phyloP scores from a whole-genome alignment of 2,329 filamentous ascomycete genomes.

The Penicillium sp. region DNA sequence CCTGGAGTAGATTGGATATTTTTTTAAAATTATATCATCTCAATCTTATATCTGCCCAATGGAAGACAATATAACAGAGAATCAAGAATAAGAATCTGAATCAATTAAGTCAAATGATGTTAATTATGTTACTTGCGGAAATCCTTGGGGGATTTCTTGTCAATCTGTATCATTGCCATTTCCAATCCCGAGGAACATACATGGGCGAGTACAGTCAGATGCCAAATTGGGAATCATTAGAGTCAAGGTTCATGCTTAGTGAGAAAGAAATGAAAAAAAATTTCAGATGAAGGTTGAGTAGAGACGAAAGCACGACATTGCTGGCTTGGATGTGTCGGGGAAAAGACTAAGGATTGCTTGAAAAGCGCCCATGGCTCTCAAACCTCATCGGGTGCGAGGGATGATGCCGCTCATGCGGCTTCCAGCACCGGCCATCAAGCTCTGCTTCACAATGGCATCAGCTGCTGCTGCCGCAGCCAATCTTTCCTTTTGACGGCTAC shows the following conservation, averaged over 20 bases:
- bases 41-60: not conserved
- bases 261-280: constrained; percentile 3
- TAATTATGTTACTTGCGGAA: not conserved
- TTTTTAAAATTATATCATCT: not conserved
- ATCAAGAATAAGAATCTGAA: not conserved
- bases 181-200: not conserved
- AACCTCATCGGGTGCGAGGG: constrained; percentile 28
- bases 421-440: constrained; percentile 63
- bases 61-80: not conserved
- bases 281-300: not conserved
- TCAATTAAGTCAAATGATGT: not conserved
- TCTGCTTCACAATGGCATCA: constrained; percentile 92
- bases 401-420: constrained; percentile 53
- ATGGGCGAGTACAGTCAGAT: constrained; percentile 8
- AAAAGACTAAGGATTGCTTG: constrained; percentile 1
- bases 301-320: not conserved
- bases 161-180: constrained; percentile 1
- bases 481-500: constrained; percentile 90
- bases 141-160: not conserved
- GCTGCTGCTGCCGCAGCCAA: constrained; percentile 86
- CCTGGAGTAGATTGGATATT: constrained; percentile 41
- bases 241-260: constrained; percentile 4
- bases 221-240: constrained; percentile 17
- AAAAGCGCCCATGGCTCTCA: not conserved
- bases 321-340: constrained; percentile 1